Base-by-base conservation (phyloP, 371 early-diverging fungal species). In the Mortierella sp. region DNA sequence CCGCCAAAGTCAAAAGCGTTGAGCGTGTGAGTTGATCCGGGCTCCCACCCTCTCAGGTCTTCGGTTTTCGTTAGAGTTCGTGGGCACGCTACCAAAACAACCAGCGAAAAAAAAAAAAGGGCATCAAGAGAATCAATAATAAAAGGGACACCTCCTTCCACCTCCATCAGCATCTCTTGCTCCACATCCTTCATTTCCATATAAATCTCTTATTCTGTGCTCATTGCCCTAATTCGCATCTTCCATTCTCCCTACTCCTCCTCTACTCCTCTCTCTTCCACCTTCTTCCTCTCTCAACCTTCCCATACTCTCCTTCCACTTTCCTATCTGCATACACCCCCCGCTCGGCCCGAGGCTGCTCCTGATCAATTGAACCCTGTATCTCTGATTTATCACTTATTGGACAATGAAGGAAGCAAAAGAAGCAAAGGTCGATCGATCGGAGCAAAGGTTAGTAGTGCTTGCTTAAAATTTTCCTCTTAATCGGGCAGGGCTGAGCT, bases 391-490 rank as follows among this genome's bases (percentile, higher is more conserved):
- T 39, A 55, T 23, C 17, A 47, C 42, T 21, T n/a, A 15, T 19
- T 19, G 19, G 19, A 41, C 24, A 43, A 63, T 56, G 56, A 57
- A 43, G 37, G 63, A 60, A 42, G 56, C 56, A 27, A 67, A 54
- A 42, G 51, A 31, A 27, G 42, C 48, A 28, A 73, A 64, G 32
- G 50, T 75, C 42, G 69, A 69, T 49, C 76, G 69, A 21, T 75
- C 76, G 8, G 70, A 69, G 50, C 65, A 69, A 31, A 58, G 68
- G 67, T 72, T 23, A 19, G 42, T 7, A n/a, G 37, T 34, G 26
- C 19, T 17, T 31, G 6, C 4, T 7, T 32, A 9, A 14, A 11
- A 39, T 42, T 41, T 43, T 50, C 34, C 51, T 50, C 11, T n/a
- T 42, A 21, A 31, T n/a, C 28, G 21, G 21, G 23, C 4, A 17